Base-by-base conservation (phyloP, 768 basidiomycete genomes). In the Xerocomus spinulosus region DNA sequence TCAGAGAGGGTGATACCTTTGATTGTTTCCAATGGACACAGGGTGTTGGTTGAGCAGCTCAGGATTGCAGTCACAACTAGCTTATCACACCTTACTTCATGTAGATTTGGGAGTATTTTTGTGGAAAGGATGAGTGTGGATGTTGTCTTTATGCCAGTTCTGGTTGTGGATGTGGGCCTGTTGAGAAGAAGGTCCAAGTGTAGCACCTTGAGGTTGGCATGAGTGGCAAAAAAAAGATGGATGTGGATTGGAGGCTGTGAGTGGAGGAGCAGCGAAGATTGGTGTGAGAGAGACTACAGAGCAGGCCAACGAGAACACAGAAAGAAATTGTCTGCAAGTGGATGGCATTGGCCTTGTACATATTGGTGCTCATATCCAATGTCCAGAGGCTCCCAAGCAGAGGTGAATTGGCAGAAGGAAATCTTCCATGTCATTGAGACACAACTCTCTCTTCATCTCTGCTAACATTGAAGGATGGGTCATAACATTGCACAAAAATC, bases 261-360 rank as follows among this genome's bases (percentile, higher is more conserved):
- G 64, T 55, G 4, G 75, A 63, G 0, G 71, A 68, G 58, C 73
- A 79, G 32, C 76, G 73, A 23, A 86, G 64, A 54, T 82, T 80
- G 17, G 67, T 69, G 72, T 9, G 73, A 69, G 12, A 86, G 70
- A 3, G 70, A 68, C 5, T 76, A 80, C 15, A 85, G 74, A 9
- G 64, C 57, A 1, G 73, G 60, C 78, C 79, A 85, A 17, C 81
- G 76, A 12, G 77, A 76, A 50, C 72, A 78, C 10, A 78, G 63
- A 33, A 83, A 68, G 42, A 83, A 68, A 38, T 82, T 78, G 54
- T 84, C 81, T 36, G 76, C 75, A 3, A 63, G 57, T 0, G 81
- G 80, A 39, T 67, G 68, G 13, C 26, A 59, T 34, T 49, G 56
- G 7, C 42, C 55, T 39, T 32, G 54, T 55, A 42, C 76, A 70